Evolutionary conservation across 192 early-diverging fungal species (phyloP), one percentile per base, ranked within the genome.

Genomic region (Entomortierella lignicola): DNA sequence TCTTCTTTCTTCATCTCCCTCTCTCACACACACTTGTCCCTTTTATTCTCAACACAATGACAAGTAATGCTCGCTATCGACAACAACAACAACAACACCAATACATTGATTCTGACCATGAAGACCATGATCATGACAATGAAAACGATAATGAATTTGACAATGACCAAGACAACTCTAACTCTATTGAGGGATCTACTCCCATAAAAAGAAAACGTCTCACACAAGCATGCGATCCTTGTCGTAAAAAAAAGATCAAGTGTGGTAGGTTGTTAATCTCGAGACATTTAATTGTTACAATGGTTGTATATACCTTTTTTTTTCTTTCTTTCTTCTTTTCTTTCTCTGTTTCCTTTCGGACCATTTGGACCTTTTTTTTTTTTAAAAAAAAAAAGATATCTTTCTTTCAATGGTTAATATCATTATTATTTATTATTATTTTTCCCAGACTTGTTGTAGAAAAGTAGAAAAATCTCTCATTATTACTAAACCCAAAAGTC

Each of bases 181-280:
- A 29, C 21, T 17, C n/a, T 39, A 30, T 11, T 13, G 44, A 26
- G 11, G 67, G 60, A 48, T 59, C 66, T 11, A 26, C 65, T 7
- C 53, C 54, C 21, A 56, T 72, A 25, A 92, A 91, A 65, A 72
- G 91, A 42, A 92, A 89, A 53, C 71, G 92, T 26, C 81, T 90
- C 21, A 91, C 89, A 3, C 90, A 92, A 66, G 92, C 92, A 53
- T 93, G 92, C 59, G 92, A 92, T 56, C 83, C 85, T 18, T 93
- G 92, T 71, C 85, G 91, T 57, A 89, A 90, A 57, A 93, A 94
- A 82, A 94, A 94, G 74, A 85, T 84, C 53, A 82, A 83, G 72
- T 85, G 84, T 50, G 80, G 83, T 79, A 79, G 50, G 74, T 10
- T 39, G 13, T 56, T 11, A 7, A 12, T 44, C 50, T 15, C 50